A percentile compares a stretch with the other conserved stretches of the same genome.
phyloP scores from a whole-genome alignment of 129 eudicot species.

The Centaurea solstitialis region DNA sequence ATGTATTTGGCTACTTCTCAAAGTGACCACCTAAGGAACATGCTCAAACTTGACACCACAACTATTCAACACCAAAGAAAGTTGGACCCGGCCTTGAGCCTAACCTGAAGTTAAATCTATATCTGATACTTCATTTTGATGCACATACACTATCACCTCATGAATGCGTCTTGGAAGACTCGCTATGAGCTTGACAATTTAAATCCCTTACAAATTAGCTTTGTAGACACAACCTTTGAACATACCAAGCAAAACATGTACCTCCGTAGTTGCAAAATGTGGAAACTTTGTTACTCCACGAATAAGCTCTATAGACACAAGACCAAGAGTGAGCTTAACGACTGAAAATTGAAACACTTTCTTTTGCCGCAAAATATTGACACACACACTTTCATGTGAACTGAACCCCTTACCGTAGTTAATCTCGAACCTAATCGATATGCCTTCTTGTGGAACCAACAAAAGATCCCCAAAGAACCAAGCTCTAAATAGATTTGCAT shows the following conservation, averaged over 20 bases:
- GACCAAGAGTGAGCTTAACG: not conserved
- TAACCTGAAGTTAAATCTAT: not conserved
- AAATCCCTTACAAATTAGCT: not conserved
- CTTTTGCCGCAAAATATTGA: not conserved
- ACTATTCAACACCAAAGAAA: not conserved
- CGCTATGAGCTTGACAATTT: not conserved
- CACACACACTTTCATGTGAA: not conserved
- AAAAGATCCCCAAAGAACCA: not conserved
- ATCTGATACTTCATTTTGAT: not conserved
- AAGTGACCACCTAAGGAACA: not conserved
- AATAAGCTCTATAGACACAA: not conserved
- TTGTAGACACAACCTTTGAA: not conserved
- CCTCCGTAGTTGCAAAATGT: not conserved
- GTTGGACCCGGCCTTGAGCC: not conserved
- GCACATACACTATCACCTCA: not conserved
- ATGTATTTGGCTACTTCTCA: not conserved
- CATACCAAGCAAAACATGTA: not conserved
- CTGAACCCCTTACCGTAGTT: not conserved
- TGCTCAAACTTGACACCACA: not conserved
- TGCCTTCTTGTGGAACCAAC: not conserved
- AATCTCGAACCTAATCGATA: not conserved
- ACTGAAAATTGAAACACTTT: not conserved
- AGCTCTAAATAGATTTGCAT: not conserved
- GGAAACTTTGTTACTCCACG: not conserved
- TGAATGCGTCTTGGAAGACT: not conserved